These are phyloP conservation scores for Hyaloscypha variabilis DNA, from an alignment of 495 filamentous ascomycete genomes.

Conservation along the genomic window DNA sequence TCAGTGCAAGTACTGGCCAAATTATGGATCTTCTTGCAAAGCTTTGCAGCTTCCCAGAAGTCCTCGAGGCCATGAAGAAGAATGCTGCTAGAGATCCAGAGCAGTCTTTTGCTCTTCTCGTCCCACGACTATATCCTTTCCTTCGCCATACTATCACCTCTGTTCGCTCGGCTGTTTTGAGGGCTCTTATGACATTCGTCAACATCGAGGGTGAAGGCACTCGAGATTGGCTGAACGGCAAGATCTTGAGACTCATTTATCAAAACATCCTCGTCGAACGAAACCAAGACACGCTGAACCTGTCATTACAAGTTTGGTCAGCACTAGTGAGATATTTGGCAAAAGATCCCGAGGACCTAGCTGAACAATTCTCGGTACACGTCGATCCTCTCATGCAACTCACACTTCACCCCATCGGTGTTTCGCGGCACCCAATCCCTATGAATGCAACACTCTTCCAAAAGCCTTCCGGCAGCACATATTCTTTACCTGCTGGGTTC, in stretches of 20 bases:
- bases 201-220: slow-evolving; percentile 81
- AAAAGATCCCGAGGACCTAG: slow-evolving; percentile 56
- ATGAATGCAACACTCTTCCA: slow-evolving; percentile 90
- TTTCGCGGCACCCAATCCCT: slow-evolving; percentile 82
- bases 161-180: slow-evolving; percentile 88
- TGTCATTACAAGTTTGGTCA: slow-evolving; percentile 86
- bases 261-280: slow-evolving; percentile 95
- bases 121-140: slow-evolving; percentile 94
- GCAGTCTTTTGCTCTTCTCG: slow-evolving; percentile 86
- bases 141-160: slow-evolving; percentile 95
- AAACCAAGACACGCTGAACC: slow-evolving; percentile 70
- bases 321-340: slow-evolving; percentile 72
- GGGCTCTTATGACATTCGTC: slow-evolving; percentile 90
- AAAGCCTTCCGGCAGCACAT: slow-evolving; percentile 89
- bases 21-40: slow-evolving; percentile 98
- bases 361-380: slow-evolving; percentile 67
- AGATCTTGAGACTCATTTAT: slow-evolving; percentile 83
- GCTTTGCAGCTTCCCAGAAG: slow-evolving; percentile 91
- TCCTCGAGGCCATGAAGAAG: slow-evolving; percentile 89
- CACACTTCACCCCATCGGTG: slow-evolving; percentile 86
- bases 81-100: slow-evolving; percentile 83
- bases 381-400: slow-evolving; percentile 77
- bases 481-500: slow-evolving; percentile 50
- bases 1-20: slow-evolving; percentile 94
- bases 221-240: slow-evolving; percentile 90